phyloP scores from a whole-genome alignment of 1,284 basidiomycete species.

The Heterobasidion annosum region DNA sequence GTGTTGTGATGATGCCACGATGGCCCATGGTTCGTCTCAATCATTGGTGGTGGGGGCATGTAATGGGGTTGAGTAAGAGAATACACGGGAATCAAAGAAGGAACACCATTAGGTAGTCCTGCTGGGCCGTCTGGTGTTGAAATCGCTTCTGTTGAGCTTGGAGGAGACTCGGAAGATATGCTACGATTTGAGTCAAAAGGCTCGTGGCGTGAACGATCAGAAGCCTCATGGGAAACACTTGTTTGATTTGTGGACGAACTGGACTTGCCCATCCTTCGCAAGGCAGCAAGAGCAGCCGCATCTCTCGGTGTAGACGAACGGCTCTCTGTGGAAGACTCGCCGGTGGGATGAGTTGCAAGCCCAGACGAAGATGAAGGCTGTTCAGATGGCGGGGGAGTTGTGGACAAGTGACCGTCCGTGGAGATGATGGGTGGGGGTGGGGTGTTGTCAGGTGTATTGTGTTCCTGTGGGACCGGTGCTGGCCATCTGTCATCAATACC shows the following conservation, averaged over 20 bases:
- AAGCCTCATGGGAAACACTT: neutral
- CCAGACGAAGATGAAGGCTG: neutral
- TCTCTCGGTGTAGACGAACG: slow-evolving; percentile 18
- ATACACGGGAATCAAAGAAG: neutral
- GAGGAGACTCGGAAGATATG: neutral
- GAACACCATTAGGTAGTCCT: neutral
- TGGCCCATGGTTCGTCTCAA: slow-evolving; percentile 26
- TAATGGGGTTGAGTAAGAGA: neutral
- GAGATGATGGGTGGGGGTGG: slow-evolving; percentile 6
- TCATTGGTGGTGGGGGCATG: neutral
- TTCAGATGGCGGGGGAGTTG: neutral
- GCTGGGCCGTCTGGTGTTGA: neutral
- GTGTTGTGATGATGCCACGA: neutral
- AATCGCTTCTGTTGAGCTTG: neutral
- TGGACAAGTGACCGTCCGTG: neutral
- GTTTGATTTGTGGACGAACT: slow-evolving; percentile 1
- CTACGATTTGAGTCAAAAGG: neutral
- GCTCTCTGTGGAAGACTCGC: slow-evolving; percentile 6
- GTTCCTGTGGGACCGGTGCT: slow-evolving; percentile 7
- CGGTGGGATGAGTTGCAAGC: slow-evolving; percentile 2
- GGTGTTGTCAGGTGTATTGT: slow-evolving; percentile 6
- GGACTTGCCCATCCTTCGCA: slow-evolving; percentile 17
- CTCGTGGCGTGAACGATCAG: neutral
- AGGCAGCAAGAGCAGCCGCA: slow-evolving; percentile 26
- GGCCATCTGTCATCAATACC: slow-evolving; percentile 25